Evolutionary conservation across 768 basidiomycete genomes (phyloP), one percentile per base, ranked within the genome.

Genomic region (Lactifluus rugatus): DNA sequence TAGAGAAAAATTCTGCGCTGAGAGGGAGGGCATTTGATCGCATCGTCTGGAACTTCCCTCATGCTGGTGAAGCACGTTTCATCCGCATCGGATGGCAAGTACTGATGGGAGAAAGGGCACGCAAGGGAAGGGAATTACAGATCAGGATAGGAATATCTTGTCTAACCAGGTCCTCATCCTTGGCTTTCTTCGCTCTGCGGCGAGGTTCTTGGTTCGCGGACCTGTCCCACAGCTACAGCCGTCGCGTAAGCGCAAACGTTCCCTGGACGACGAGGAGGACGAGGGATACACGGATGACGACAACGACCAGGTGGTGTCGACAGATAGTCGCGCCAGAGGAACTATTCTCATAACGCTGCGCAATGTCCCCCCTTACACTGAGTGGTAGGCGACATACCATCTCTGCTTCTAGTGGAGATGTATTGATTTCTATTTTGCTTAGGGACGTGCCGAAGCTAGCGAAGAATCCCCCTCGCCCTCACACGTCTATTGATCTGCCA

Each of bases 41-140:
- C 60, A 79, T 97, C 56, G 82, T 90, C 7, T 97, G 92, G 85
- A 96, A 98, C 69, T 98, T 97, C 68, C 95, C 95, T 58, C 95
- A 98, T 73, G 87, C 88, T 66, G 94, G 94, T 90, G 66, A 48
- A n/a, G 53, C 19, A n/a, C 8, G 23, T 25, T 23, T 21, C 26
- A 9, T 36, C 48, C 48, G 23, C 7, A 59, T 6, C 32, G 31
- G 2, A 13, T 49, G 44, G 3, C 25, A 36, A 31, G 34, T 6
- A 19, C 49, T 56, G 23, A 53, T 48, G 59, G 58, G 23, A 66
- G 49, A 21, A 57, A 23, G n/a, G 48, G 17, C 19, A 46, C 21
- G 56, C 39, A 51, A 90, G 88, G 89, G 25, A 90, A 83, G 68
- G 92, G 94, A 2, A 93, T 97, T 60, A 81, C 88, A 23, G 92